Evolutionary conservation across 192 early-diverging fungal species (phyloP), one percentile per base, ranked within the genome.

Genomic region (Spinellus fusiger): DNA sequence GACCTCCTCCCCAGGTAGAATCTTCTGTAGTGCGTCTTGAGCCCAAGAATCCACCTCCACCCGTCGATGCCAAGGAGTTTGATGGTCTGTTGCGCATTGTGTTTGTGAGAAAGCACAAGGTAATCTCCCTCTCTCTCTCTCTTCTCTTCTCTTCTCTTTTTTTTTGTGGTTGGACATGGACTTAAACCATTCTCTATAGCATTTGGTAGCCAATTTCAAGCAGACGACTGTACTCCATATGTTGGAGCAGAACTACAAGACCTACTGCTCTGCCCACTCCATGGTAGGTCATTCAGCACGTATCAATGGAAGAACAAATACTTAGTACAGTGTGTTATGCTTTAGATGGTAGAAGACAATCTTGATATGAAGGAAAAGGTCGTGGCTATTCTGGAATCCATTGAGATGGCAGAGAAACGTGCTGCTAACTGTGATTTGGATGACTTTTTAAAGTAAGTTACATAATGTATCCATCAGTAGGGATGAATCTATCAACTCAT

Each of bases 1-100:
- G 93, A 61, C 96, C 96, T 54, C 94, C 95, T 62, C 96, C 96
- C 18, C 84, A 96, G 57, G 96, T 99, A 31, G 96, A 99, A 68
- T 91, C 90, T 62, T 86, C 81, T 62, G 96, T 99, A 1, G 94
- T 99, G n/a, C 76, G 89, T 54, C 83, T 99, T 54, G 95, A 97
- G 71, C 95, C 93, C 1, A 71, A 81, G 29, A 90, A 96, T 67
- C 96, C 96, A 20, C 95, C 94, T 31, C 96, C 96, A 18, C 89
- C 94, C 0, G 82, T 99, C 23, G 84, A 95, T 77, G 92, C 95
- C 68, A 84, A 92, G 67, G 95, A 97, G 64, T 99, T 92, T 87
- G 96, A 99, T 79, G 96, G 96, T 23, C 65, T 99, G 67, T 77
- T 99, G 72, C 86, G 96, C 51, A 89, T 97, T 46, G 65, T 91